These are phyloP conservation scores for Aspergillus pseudotamarii DNA, from an alignment of 2,329 filamentous ascomycete genomes.

Conservation along the genomic window DNA sequence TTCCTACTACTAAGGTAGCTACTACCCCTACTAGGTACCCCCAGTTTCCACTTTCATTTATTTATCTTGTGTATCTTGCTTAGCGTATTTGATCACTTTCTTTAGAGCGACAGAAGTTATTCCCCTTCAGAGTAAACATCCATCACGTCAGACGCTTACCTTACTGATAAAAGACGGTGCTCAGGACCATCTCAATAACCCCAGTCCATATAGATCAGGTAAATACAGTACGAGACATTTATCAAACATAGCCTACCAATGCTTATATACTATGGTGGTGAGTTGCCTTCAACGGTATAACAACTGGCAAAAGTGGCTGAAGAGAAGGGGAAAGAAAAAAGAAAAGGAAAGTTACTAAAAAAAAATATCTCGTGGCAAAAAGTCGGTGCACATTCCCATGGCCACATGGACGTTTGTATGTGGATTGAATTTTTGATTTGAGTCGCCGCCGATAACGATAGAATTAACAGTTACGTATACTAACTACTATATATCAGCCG, in stretches of 20 bases:
- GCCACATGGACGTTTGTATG: conserved; percentile 2
- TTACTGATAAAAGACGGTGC: neutral
- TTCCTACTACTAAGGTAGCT: neutral
- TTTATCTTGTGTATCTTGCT: neutral
- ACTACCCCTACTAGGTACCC: neutral
- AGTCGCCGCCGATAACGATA: neutral
- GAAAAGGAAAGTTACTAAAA: neutral
- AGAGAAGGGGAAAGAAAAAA: neutral
- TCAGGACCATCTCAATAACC: neutral
- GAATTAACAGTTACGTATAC: neutral
- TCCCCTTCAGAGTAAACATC: neutral
- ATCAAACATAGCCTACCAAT: neutral
- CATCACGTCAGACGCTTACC: neutral
- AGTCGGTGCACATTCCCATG: conserved; percentile 2
- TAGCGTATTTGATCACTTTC: neutral
- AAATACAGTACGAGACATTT: neutral
- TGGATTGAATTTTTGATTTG: neutral
- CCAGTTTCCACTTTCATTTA: neutral
- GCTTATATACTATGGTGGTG: neutral
- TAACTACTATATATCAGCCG: neutral
- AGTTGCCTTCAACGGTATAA: neutral
- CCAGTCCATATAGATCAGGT: neutral
- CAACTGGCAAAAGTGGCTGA: neutral
- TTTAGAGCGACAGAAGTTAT: neutral
- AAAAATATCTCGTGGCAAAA: conserved; percentile 3